These are phyloP conservation scores for Cryptosporidium sp. DNA, from an alignment of 169 alveolate genomes.

Conservation along the genomic window DNA sequence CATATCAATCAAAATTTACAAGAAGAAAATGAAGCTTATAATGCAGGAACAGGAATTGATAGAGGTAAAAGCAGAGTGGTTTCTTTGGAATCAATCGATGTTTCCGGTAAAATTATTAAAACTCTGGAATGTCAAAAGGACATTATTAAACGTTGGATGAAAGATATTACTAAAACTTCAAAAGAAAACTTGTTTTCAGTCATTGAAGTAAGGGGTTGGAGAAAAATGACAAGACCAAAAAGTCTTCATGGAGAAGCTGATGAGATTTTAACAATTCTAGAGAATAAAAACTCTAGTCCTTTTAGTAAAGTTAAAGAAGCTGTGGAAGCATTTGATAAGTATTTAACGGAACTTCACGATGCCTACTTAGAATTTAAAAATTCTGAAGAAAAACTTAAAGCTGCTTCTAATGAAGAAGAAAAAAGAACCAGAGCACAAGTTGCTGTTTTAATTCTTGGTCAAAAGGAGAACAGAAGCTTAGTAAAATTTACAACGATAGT, in stretches of 20 bases:
- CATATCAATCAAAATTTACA: background rate
- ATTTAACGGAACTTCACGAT: background rate
- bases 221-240: slow-evolving; percentile 22
- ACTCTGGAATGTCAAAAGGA: slow-evolving; percentile 32
- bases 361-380: slow-evolving; percentile 21
- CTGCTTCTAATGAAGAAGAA: slow-evolving; percentile 2
- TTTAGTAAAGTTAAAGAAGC: slow-evolving; percentile 21
- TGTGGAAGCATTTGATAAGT: slow-evolving; percentile 34
- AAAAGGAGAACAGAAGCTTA: slow-evolving; percentile 26
- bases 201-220: slow-evolving; percentile 41
- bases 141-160: slow-evolving; percentile 1
- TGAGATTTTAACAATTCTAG: slow-evolving; percentile 13
- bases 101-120: background rate
- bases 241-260: slow-evolving; percentile 17
- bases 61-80: slow-evolving; percentile 29
- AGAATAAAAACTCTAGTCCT: slow-evolving; percentile 46
- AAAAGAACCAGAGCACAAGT: slow-evolving; percentile 23
- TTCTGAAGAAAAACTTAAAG: background rate
- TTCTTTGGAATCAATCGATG: slow-evolving; percentile 15
- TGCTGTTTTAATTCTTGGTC: slow-evolving; percentile 45
- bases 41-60: slow-evolving; percentile 51
- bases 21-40: background rate
- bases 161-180: slow-evolving; percentile 18
- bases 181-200: slow-evolving; percentile 21
- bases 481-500: slow-evolving; percentile 5